phyloP scores from a whole-genome alignment of 192 early-diverging fungal species.

The Coemansia sp. region DNA sequence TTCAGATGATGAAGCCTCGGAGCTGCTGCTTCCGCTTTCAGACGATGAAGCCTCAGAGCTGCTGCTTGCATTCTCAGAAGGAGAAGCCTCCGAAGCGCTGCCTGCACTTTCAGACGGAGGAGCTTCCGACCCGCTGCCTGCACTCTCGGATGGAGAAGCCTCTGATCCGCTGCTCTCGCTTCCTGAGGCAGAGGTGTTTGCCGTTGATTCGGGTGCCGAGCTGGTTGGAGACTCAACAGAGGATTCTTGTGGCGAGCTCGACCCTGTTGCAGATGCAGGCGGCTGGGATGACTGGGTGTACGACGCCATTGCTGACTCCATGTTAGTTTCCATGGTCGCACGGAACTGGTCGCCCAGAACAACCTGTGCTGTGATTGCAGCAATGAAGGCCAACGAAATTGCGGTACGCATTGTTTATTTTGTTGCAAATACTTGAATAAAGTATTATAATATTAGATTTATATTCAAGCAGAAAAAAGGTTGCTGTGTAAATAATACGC shows the following conservation, averaged over 20 bases:
- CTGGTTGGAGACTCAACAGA: neutral
- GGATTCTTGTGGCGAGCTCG: neutral
- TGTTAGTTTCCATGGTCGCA: constrained; percentile 3
- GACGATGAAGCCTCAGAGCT: neutral
- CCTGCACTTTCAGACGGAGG: too few relatives aligned
- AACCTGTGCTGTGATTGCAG: constrained; percentile 32
- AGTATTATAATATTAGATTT: neutral
- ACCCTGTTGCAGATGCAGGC: constrained; percentile 6
- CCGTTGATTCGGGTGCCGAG: constrained; percentile 1
- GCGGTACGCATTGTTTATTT: constrained; percentile 29
- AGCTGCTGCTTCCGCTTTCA: neutral
- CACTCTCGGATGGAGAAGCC: neutral
- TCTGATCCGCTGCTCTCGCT: neutral
- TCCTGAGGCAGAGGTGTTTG: neutral
- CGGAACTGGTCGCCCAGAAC: constrained; percentile 27
- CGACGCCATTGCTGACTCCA: neutral
- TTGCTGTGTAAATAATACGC: neutral
- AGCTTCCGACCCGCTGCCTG: neutral
- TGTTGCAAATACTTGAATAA: neutral
- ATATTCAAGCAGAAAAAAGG: neutral
- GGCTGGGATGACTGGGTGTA: constrained; percentile 6
- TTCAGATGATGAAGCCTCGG: too few relatives aligned
- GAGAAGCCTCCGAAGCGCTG: too few relatives aligned
- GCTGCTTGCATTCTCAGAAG: too few relatives aligned
- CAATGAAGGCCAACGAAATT: constrained; percentile 35